Conservation (phyloP, 2,329 filamentous ascomycete genomes). For the Trichothecium sympodiale region DNA sequence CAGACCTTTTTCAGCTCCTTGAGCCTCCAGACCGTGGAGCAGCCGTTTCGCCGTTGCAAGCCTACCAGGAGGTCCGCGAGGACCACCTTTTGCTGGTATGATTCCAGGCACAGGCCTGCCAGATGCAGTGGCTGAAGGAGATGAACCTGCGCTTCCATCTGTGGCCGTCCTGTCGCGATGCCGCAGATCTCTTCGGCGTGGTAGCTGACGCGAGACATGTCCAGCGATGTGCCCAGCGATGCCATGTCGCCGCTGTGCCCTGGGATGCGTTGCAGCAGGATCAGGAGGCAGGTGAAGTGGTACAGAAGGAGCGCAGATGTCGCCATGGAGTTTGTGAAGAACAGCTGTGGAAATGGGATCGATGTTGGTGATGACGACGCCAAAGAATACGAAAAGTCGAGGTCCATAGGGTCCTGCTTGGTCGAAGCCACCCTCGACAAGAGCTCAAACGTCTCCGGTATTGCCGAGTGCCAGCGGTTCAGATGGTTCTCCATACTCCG, state of each 20-base stretch:
- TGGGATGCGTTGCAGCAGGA: conserved; percentile 7
- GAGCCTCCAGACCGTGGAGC: conserved; percentile 1
- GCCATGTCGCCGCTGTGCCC: background rate
- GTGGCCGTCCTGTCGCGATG: conserved; percentile 5
- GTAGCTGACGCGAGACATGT: conserved; percentile 4
- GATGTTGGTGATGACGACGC: background rate
- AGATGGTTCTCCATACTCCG: conserved; percentile 5
- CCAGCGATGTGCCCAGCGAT: background rate
- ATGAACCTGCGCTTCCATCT: conserved; percentile 4
- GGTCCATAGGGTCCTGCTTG: background rate
- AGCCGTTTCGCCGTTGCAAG: conserved; percentile 5
- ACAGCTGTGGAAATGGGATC: conserved; percentile 6
- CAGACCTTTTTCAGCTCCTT: no score
- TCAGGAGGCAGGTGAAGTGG: conserved; percentile 9
- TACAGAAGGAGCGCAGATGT: conserved; percentile 9
- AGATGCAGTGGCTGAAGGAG: conserved; percentile 7
- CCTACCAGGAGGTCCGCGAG: conserved; percentile 4
- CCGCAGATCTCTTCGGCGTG: conserved; percentile 7
- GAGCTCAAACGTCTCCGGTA: conserved; percentile 9
- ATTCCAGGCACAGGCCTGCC: conserved; percentile 7
- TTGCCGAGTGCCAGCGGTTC: conserved; percentile 5
- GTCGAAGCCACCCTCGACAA: background rate
- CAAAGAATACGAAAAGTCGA: background rate
- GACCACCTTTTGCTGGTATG: conserved; percentile 4
- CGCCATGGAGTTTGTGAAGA: conserved; percentile 9